These are phyloP conservation scores for Tulasnella sp. DNA, from an alignment of 768 basidiomycete genomes.

Conservation along the genomic window DNA sequence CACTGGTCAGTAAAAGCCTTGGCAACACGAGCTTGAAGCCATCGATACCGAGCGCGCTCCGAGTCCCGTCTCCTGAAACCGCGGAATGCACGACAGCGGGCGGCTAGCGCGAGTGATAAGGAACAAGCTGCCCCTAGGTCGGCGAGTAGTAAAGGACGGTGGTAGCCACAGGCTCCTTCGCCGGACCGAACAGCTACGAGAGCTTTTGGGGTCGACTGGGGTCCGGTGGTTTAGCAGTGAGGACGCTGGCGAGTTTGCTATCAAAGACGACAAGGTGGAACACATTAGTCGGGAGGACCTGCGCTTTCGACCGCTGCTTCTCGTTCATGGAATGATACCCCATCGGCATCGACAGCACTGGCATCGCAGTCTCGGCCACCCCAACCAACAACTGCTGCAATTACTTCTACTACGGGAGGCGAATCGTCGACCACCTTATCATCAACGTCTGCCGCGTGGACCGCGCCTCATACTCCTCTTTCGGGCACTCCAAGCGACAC, in stretches of 20 bases:
- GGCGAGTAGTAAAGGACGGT: not conserved
- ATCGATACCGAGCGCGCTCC: not conserved
- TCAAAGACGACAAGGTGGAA: not conserved
- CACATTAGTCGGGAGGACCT: not conserved
- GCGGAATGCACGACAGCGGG: not conserved
- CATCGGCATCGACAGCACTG: not conserved
- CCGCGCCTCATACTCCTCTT: too few species aligned
- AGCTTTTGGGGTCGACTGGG: constrained; percentile 5
- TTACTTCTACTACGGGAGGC: too few species aligned
- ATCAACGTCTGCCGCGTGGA: too few species aligned
- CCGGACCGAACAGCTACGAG: constrained; percentile 1
- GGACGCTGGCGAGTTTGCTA: not conserved
- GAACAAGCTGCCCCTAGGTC: not conserved
- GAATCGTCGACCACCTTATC: not conserved
- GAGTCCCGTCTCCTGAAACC: not conserved
- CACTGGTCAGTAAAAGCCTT: not conserved
- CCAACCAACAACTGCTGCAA: not conserved
- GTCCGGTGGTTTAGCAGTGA: not conserved
- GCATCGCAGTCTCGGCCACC: not conserved
- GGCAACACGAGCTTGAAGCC: not conserved
- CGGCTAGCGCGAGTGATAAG: not conserved
- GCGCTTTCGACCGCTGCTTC: not conserved
- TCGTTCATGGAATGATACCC: not conserved
- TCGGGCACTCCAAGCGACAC: not conserved
- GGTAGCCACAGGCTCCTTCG: not conserved